A percentile compares a stretch with the other conserved stretches of the same genome.
Conservation (phyloP, 1,284 basidiomycete species). For the Nidula niveotomentosa region DNA sequence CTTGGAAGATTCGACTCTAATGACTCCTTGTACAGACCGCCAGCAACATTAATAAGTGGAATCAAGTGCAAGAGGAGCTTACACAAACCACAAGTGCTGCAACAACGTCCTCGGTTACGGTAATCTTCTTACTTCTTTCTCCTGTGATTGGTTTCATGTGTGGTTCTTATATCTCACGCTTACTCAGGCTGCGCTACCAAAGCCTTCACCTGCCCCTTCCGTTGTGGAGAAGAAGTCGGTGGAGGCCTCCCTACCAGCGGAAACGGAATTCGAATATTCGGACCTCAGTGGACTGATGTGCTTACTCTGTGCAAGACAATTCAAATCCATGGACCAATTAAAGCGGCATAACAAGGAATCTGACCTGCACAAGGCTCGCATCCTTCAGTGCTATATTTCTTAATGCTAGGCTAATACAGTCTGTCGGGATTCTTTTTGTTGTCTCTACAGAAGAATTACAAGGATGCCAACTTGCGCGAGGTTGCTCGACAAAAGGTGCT, state of each 20-base stretch:
- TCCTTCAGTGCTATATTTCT: slow-evolving; percentile 30
- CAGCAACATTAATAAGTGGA: slow-evolving; percentile 94
- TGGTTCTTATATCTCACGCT: no score
- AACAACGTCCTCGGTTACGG: slow-evolving; percentile 29
- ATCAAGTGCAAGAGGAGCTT: slow-evolving; percentile 87
- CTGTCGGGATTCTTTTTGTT: slow-evolving; percentile 19
- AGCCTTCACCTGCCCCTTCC: slow-evolving; percentile 13
- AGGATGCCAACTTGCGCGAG: slow-evolving; percentile 68
- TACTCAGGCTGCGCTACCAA: slow-evolving; percentile 6
- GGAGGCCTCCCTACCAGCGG: slow-evolving; percentile 35
- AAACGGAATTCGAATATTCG: slow-evolving; percentile 74
- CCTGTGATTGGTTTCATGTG: no score
- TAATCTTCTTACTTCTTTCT: slow-evolving; percentile 19
- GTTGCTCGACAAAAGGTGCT: slow-evolving; percentile 72
- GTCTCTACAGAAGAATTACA: slow-evolving; percentile 73
- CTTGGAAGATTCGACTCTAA: neutral
- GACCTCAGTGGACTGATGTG: slow-evolving; percentile 76
- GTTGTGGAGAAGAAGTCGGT: slow-evolving; percentile 13
- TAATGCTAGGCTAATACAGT: slow-evolving; percentile 27
- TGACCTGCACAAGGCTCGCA: slow-evolving; percentile 86
- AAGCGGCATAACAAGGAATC: slow-evolving; percentile 89
- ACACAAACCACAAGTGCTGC: slow-evolving; percentile 37
- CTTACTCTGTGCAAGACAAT: slow-evolving; percentile 87
- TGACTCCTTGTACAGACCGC: slow-evolving; percentile 53
- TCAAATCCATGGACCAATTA: slow-evolving; percentile 84